A percentile compares a stretch with the other conserved stretches of the same genome.
Conservation (phyloP, 2,329 filamentous ascomycete genomes). For the Trichoderma oligosporum region DNA sequence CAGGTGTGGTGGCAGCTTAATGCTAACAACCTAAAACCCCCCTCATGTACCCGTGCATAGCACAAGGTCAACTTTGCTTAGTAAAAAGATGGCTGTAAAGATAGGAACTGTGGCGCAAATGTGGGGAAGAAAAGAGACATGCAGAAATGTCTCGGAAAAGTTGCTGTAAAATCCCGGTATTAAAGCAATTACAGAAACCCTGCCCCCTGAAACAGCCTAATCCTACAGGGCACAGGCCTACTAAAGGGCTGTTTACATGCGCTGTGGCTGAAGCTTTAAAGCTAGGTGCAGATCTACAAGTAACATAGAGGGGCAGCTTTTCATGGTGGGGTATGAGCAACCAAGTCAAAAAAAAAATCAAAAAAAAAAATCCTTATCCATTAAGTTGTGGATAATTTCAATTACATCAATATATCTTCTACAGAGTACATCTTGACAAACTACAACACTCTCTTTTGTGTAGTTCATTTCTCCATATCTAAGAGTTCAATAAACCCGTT, state of each 20-base stretch:
- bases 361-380: constrained; percentile 1
- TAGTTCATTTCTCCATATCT: neutral
- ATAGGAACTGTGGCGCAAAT: neutral
- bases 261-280: neutral
- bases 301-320: neutral
- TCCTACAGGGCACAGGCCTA: neutral
- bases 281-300: neutral
- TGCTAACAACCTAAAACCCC: too few species aligned
- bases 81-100: neutral
- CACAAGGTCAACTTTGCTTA: too few species aligned
- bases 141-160: too few species aligned
- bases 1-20: constrained; percentile 15
- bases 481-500: neutral
- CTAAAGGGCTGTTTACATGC: neutral
- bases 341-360: constrained; percentile 1
- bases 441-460: neutral
- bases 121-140: too few species aligned
- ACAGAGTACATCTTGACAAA: neutral
- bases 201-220: neutral
- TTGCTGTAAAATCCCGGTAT: too few species aligned
- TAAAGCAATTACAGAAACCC: neutral
- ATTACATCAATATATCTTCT: neutral
- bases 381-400: too few species aligned
- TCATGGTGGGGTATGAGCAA: constrained; percentile 21
- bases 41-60: too few species aligned